Conservation (phyloP, 1,284 basidiomycete species). For the Microbotryomycetes sp. region DNA sequence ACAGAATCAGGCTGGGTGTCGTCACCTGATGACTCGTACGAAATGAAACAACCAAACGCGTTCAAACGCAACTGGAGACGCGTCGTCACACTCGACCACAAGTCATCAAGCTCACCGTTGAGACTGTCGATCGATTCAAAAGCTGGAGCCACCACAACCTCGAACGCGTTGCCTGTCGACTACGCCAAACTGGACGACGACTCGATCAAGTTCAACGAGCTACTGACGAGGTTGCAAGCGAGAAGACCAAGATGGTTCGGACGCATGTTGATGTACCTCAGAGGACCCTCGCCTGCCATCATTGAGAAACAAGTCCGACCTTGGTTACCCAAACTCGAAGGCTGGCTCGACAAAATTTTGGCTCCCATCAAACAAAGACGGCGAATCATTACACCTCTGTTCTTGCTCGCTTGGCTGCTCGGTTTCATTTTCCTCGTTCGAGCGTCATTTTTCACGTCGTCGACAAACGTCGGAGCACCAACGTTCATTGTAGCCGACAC, state of each 20-base stretch:
- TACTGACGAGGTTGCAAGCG: neutral
- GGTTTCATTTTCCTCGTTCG: constrained; percentile 63
- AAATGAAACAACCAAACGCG: neutral
- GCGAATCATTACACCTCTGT: constrained; percentile 38
- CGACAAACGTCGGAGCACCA: constrained; percentile 45
- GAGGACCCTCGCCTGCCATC: constrained; percentile 8
- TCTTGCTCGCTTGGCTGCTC: constrained; percentile 61
- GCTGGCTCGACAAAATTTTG: constrained; percentile 1
- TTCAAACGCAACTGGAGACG: neutral
- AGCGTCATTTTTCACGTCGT: constrained; percentile 58
- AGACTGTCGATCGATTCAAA: neutral
- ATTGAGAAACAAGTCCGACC: constrained; percentile 3
- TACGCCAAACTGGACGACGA: neutral
- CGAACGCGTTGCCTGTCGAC: neutral
- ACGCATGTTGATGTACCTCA: neutral
- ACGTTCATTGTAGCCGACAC: constrained; percentile 33
- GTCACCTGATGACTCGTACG: neutral
- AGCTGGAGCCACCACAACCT: neutral
- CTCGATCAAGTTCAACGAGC: neutral
- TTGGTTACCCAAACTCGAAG: constrained; percentile 3
- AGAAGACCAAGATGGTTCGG: neutral
- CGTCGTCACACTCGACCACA: neutral
- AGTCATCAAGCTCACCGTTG: neutral
- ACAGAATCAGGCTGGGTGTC: neutral
- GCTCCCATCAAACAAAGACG: neutral